These are phyloP conservation scores for Plantago major DNA, from an alignment of 257 asterid genomes.

Conservation along the genomic window DNA sequence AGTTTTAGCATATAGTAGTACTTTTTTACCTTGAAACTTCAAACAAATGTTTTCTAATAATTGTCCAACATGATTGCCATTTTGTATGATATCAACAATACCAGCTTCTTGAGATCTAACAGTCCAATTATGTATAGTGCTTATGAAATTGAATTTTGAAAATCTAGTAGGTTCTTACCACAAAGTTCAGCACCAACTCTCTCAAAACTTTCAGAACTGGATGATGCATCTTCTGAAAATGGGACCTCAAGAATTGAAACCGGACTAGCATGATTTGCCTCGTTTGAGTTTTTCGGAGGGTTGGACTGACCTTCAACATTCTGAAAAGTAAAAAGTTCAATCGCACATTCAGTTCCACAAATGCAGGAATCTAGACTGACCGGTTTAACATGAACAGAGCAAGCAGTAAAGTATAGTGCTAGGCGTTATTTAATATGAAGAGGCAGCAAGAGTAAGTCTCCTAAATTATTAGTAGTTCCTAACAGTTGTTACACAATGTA, in stretches of 20 bases:
- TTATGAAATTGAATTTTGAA: background rate
- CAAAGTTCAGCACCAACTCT: slow-evolving; percentile 74
- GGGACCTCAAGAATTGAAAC: slow-evolving; percentile 72
- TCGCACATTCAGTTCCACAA: slow-evolving; percentile 34
- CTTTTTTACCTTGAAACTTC: background rate
- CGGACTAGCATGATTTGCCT: slow-evolving; percentile 82
- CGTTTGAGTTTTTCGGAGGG: slow-evolving; percentile 53
- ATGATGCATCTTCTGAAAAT: slow-evolving; percentile 46
- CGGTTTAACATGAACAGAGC: slow-evolving; percentile 16
- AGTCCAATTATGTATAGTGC: background rate
- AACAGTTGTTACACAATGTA: background rate
- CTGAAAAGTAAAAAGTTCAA: slow-evolving; percentile 25
- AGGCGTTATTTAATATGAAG: background rate
- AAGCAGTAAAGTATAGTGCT: background rate
- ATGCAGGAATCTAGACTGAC: background rate
- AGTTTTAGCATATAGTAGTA: too few relatives aligned
- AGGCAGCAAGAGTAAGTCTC: background rate
- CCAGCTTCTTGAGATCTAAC: background rate
- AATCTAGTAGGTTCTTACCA: slow-evolving; percentile 37
- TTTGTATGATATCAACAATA: background rate
- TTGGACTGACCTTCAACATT: slow-evolving; percentile 43
- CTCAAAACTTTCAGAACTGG: slow-evolving; percentile 69
- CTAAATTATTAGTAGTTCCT: background rate
- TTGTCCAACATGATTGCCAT: background rate
- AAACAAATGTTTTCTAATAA: slow-evolving; percentile 2